These are phyloP conservation scores for Penicillium alfredii DNA, from an alignment of 495 filamentous ascomycete species.

Conservation along the genomic window DNA sequence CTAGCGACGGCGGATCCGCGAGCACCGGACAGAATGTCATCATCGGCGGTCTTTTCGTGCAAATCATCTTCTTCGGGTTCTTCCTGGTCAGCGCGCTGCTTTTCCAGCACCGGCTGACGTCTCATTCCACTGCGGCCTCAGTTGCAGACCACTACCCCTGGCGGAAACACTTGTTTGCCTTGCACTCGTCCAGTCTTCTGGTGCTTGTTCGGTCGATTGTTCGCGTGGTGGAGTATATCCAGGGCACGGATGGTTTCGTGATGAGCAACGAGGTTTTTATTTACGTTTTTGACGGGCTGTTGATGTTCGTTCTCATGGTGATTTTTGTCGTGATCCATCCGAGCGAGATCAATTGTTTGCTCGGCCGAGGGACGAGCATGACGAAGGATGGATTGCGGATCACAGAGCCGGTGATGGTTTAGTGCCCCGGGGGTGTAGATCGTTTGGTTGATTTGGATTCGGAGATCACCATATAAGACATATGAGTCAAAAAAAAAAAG, in stretches of 20 bases:
- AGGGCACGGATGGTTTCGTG: conserved; percentile 47
- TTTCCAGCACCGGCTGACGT: conserved; percentile 30
- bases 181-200: conserved; percentile 48
- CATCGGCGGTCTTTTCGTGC: conserved; percentile 40
- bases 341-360: conserved; percentile 22
- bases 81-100: conserved; percentile 43
- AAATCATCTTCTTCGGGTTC: conserved; percentile 48
- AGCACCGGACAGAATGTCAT: conserved; percentile 32
- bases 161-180: conserved; percentile 43
- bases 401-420: conserved; percentile 2
- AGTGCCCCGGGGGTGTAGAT: no score
- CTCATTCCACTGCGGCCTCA: conserved; percentile 15
- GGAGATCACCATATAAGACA: no score
- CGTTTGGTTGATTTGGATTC: no score
- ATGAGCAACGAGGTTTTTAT: conserved; percentile 53
- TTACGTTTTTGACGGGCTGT: conserved; percentile 55
- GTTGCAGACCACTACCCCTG: conserved; percentile 33
- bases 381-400: conserved; percentile 19
- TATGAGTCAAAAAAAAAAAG: no score
- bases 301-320: conserved; percentile 51
- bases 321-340: conserved; percentile 40
- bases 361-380: conserved; percentile 15
- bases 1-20: background rate
- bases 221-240: conserved; percentile 51
- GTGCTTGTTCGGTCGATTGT: conserved; percentile 60